These are phyloP conservation scores for Pyrenophora teres DNA, from an alignment of 2,329 filamentous ascomycete species.

Conservation along the genomic window DNA sequence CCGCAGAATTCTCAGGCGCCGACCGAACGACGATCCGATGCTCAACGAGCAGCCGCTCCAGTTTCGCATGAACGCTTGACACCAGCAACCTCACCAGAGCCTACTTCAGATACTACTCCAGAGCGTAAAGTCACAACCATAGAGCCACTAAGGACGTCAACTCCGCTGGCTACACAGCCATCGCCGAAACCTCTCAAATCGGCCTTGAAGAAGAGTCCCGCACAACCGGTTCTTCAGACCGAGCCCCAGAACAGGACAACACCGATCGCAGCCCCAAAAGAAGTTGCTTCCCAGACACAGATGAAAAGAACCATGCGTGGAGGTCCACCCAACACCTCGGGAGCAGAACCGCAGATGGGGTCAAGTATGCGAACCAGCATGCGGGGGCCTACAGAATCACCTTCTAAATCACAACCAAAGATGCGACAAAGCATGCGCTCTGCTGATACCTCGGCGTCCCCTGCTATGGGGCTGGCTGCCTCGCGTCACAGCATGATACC, in stretches of 20 bases:
- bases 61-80: conserved; percentile 10
- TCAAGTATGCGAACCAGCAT: conserved; percentile 46
- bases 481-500: conserved; percentile 41
- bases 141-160: conserved; percentile 2
- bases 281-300: conserved; percentile 25
- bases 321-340: conserved; percentile 9
- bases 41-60: conserved; percentile 13
- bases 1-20: conserved; percentile 11
- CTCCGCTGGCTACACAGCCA: conserved; percentile 19
- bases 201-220: conserved; percentile 48
- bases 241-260: conserved; percentile 18
- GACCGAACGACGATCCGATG: not conserved
- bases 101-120: conserved; percentile 1
- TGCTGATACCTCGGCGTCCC: conserved; percentile 33
- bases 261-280: conserved; percentile 10
- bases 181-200: conserved; percentile 46
- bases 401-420: conserved; percentile 21
- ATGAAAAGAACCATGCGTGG: conserved; percentile 46
- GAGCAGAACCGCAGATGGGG: conserved; percentile 19
- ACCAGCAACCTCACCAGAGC: conserved; percentile 4
- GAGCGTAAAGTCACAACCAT: conserved; percentile 9
- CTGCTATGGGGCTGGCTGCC: conserved; percentile 38
- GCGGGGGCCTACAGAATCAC: conserved; percentile 29
- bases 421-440: conserved; percentile 58
- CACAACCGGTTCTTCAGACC: conserved; percentile 17